These are phyloP conservation scores for Microdochium nivale DNA, from an alignment of 2,329 filamentous ascomycete genomes.

Conservation along the genomic window DNA sequence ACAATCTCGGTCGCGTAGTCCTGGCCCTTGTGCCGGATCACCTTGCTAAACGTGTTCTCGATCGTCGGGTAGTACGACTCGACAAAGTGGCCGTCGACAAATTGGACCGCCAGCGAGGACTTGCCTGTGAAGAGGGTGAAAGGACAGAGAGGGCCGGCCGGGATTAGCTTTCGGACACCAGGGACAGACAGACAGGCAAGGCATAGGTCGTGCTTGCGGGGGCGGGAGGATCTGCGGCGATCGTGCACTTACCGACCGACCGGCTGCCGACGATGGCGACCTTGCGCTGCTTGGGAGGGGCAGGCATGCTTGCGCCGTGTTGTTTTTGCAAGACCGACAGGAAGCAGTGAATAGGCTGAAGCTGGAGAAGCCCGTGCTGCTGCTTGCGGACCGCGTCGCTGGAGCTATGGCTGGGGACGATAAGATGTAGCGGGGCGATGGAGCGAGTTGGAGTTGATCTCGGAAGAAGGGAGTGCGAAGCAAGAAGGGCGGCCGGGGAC, in stretches of 20 bases:
- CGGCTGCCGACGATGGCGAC: constrained; percentile 77
- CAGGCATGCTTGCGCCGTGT: constrained; percentile 39
- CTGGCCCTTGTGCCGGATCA: constrained; percentile 86
- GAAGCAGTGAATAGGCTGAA: not conserved
- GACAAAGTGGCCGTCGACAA: constrained; percentile 95
- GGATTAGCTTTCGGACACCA: not conserved
- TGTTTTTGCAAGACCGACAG: not conserved
- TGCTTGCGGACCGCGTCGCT: too few species aligned
- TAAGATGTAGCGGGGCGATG: too few species aligned
- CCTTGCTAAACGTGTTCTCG: constrained; percentile 96
- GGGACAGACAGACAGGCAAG: too few species aligned
- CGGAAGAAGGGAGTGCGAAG: too few species aligned
- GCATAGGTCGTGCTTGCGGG: too few species aligned
- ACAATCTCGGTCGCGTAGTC: constrained; percentile 96
- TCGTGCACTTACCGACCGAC: constrained; percentile 57
- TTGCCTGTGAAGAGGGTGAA: constrained; percentile 59
- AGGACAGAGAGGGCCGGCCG: not conserved
- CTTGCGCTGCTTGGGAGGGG: constrained; percentile 67
- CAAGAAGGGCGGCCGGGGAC: too few species aligned
- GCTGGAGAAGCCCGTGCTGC: not conserved
- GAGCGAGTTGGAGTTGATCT: too few species aligned
- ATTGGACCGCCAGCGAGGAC: constrained; percentile 93
- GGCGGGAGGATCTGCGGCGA: constrained; percentile 4
- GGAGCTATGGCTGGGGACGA: too few species aligned
- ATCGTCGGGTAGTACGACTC: constrained; percentile 99